phyloP scores from a whole-genome alignment of 768 basidiomycete species.

The Lactifluus hygrophoroides region DNA sequence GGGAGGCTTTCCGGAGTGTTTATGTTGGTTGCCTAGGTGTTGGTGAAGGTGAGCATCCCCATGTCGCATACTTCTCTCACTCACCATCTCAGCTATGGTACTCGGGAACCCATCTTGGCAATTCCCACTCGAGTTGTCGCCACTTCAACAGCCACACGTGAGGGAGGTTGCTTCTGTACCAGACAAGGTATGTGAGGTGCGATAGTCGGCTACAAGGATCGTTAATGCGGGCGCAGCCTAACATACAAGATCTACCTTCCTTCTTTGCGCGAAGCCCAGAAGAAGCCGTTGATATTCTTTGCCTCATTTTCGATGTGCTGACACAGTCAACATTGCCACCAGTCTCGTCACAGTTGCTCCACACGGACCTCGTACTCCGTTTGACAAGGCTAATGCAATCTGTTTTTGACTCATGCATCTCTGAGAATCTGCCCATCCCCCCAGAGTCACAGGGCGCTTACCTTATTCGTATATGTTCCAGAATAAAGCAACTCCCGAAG shows the following conservation, averaged over 20 bases:
- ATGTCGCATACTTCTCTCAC: neutral
- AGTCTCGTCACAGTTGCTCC: slow-evolving; percentile 40
- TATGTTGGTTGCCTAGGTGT: neutral
- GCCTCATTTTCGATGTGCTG: slow-evolving; percentile 38
- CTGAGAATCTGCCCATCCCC: slow-evolving; percentile 31
- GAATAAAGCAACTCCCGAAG: slow-evolving; percentile 14
- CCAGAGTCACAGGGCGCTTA: slow-evolving; percentile 31
- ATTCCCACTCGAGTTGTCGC: slow-evolving; percentile 11
- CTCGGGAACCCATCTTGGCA: neutral
- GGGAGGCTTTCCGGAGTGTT: slow-evolving; percentile 32
- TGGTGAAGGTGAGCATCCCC: slow-evolving; percentile 12
- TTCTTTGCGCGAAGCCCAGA: slow-evolving; percentile 28
- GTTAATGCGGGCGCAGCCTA: neutral
- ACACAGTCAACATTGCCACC: slow-evolving; percentile 35
- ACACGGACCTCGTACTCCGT: slow-evolving; percentile 39
- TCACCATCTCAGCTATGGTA: slow-evolving; percentile 5
- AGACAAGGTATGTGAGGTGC: slow-evolving; percentile 4
- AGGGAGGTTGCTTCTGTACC: slow-evolving; percentile 9
- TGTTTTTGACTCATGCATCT: slow-evolving; percentile 38
- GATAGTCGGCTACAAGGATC: neutral
- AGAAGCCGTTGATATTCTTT: slow-evolving; percentile 40
- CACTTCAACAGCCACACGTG: slow-evolving; percentile 6
- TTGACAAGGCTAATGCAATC: slow-evolving; percentile 33
- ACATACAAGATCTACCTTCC: slow-evolving; percentile 14
- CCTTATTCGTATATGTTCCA: slow-evolving; percentile 33